Evolutionary conservation across 805 yeast genomes (phyloP).

Genomic region (Brettanomyces custersianus): DNA sequence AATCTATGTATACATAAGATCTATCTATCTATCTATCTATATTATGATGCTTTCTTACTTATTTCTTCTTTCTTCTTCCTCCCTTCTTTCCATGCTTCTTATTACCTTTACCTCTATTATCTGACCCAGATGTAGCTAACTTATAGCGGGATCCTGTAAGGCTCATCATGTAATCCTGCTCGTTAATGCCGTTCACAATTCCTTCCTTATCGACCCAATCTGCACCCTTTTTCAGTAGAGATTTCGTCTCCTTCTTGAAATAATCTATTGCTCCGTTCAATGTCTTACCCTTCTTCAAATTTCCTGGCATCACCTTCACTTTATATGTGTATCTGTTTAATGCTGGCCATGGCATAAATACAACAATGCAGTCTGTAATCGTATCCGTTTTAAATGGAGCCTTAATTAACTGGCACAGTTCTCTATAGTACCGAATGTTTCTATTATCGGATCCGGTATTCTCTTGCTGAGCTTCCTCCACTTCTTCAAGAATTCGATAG

Average conservation of each 20-base stretch:
- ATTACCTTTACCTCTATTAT: conserved; percentile 9
- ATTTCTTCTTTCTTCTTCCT: conserved; percentile 11
- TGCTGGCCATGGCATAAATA: conserved; percentile 90
- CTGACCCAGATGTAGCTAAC: conserved; percentile 45
- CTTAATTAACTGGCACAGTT: conserved; percentile 25
- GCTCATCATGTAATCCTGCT: conserved; percentile 56
- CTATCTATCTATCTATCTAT: background rate
- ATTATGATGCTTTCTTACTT: background rate
- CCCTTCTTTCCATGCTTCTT: conserved; percentile 17
- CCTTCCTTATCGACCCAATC: conserved; percentile 72
- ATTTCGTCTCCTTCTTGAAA: conserved; percentile 32
- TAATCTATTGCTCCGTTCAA: conserved; percentile 56
- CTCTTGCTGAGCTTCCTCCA: conserved; percentile 13
- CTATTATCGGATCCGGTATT: conserved; percentile 22
- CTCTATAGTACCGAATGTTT: conserved; percentile 20
- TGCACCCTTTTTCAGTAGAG: conserved; percentile 21
- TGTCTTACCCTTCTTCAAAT: conserved; percentile 82
- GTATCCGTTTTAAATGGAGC: conserved; percentile 42
- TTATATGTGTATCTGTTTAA: conserved; percentile 68
- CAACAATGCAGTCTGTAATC: conserved; percentile 61
- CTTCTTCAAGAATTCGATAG: conserved; percentile 23
- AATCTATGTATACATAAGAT: no score
- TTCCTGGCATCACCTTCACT: conserved; percentile 73
- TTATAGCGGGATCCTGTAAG: conserved; percentile 69
- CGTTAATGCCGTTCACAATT: conserved; percentile 44